Evolutionary conservation across 2,329 filamentous ascomycete genomes (phyloP).

Genomic region (Capronia coronata): DNA sequence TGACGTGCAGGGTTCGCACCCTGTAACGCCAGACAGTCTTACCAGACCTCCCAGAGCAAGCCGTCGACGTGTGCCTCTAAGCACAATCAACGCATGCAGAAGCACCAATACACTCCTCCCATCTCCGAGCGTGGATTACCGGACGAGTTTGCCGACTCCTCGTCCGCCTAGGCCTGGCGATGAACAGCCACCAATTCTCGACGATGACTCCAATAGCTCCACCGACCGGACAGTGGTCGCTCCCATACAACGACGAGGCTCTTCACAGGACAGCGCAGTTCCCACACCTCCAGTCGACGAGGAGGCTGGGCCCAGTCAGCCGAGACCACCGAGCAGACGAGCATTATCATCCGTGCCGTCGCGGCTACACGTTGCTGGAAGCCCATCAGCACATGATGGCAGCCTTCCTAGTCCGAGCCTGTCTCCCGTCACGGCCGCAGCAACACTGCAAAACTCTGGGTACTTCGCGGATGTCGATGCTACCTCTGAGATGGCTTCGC

Average conservation of each 20-base stretch:
- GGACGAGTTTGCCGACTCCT: conserved; percentile 10
- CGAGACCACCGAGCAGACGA: conserved; percentile 36
- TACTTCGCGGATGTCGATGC: conserved; percentile 42
- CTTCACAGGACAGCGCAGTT: conserved; percentile 25
- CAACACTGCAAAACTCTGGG: conserved; percentile 46
- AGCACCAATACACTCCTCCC: conserved; percentile 15
- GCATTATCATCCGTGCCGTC: conserved; percentile 31
- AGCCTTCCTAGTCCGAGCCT: conserved; percentile 91
- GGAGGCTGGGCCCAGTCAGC: conserved; percentile 23
- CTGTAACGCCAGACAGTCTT: conserved; percentile 27
- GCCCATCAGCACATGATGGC: conserved; percentile 70
- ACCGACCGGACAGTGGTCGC: conserved; percentile 10
- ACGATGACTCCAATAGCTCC: conserved; percentile 1
- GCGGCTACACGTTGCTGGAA: conserved; percentile 54
- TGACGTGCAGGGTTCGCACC: conserved; percentile 22
- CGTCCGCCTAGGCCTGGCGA: conserved; percentile 10
- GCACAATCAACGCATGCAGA: conserved; percentile 4
- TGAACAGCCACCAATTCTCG: conserved; percentile 1
- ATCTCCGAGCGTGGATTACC: conserved; percentile 22
- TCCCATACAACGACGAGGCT: conserved; percentile 9
- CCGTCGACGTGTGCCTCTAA: conserved; percentile 7
- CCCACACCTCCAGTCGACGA: conserved; percentile 29
- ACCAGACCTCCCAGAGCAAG: conserved; percentile 5
- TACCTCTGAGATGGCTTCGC: conserved; percentile 36
- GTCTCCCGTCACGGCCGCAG: conserved; percentile 79